Percentiles rank a stretch among this genome's conserved stretches.
These are phyloP conservation scores for Spergularia marina DNA, from an alignment of 148 eudicot species.

Conservation along the genomic window DNA sequence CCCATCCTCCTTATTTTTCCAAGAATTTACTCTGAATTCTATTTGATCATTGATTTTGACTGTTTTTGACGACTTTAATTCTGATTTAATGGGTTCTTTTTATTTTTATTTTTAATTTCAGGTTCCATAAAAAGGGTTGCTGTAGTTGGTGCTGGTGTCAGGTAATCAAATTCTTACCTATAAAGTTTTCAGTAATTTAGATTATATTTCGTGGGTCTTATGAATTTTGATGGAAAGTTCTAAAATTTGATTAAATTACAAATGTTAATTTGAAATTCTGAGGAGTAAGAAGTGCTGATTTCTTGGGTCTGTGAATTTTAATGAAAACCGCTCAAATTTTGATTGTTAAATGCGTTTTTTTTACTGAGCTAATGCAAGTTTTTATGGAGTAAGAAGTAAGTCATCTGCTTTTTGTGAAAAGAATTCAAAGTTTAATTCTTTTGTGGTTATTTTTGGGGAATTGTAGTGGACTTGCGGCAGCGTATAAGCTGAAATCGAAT, in stretches of 20 bases:
- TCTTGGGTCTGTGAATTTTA: neutral
- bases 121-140: slow-evolving; percentile 74
- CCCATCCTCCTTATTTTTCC: neutral
- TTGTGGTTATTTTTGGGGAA: slow-evolving; percentile 12
- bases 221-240: neutral
- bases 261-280: too few species aligned
- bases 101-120: slow-evolving; percentile 21
- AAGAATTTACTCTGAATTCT: neutral
- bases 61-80: neutral
- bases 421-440: neutral
- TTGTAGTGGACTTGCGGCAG: slow-evolving; percentile 95
- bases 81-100: neutral
- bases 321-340: neutral
- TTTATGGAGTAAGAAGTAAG: neutral
- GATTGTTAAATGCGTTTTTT: too few species aligned
- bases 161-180: slow-evolving; percentile 33
- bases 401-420: too few species aligned
- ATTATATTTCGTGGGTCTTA: neutral
- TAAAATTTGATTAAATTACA: neutral
- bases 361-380: neutral
- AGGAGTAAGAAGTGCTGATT: neutral
- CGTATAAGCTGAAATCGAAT: slow-evolving; percentile 72
- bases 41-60: neutral
- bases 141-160: slow-evolving; percentile 94
- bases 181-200: neutral